Percentiles rank a stretch among this genome's conserved stretches.
phyloP scores from a whole-genome alignment of 1,139 yeast species.

The Arxiozyma bovina region DNA sequence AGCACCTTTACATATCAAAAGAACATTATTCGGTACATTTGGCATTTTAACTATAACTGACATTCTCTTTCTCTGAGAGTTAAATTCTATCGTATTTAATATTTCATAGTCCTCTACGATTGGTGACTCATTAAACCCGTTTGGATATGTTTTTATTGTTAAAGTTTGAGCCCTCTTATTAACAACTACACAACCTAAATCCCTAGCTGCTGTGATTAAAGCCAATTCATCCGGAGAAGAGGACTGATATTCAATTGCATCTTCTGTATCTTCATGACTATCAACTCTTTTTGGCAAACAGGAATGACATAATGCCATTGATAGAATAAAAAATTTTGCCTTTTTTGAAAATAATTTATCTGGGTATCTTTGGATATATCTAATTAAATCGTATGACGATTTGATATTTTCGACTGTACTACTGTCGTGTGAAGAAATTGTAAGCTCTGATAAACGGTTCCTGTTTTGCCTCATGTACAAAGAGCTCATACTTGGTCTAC shows the following conservation, averaged over 20 bases:
- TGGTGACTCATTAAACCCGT: constrained; percentile 63
- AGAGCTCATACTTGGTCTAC: constrained; percentile 48
- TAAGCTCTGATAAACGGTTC: constrained; percentile 18
- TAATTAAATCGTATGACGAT: constrained; percentile 55
- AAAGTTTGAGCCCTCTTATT: constrained; percentile 55
- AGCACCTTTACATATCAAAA: constrained; percentile 89
- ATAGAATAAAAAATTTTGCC: constrained; percentile 69
- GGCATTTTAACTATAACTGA: constrained; percentile 77
- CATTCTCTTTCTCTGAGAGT: constrained; percentile 89
- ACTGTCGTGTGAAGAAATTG: constrained; percentile 6
- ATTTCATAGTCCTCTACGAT: constrained; percentile 61
- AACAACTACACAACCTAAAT: constrained; percentile 74
- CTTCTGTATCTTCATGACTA: constrained; percentile 36
- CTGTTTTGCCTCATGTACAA: constrained; percentile 13
- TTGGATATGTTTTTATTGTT: constrained; percentile 68
- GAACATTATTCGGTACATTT: constrained; percentile 50
- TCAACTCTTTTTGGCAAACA: constrained; percentile 59
- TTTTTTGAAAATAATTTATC: constrained; percentile 58
- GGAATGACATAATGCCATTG: constrained; percentile 81
- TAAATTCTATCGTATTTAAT: constrained; percentile 74
- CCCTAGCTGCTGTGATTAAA: constrained; percentile 86
- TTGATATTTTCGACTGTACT: constrained; percentile 25
- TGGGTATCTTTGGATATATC: constrained; percentile 65
- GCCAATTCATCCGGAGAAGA: constrained; percentile 97
- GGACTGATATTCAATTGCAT: constrained; percentile 65